Base-by-base conservation (phyloP, 345 rosid genomes). In the Eucalyptus viminalis region DNA sequence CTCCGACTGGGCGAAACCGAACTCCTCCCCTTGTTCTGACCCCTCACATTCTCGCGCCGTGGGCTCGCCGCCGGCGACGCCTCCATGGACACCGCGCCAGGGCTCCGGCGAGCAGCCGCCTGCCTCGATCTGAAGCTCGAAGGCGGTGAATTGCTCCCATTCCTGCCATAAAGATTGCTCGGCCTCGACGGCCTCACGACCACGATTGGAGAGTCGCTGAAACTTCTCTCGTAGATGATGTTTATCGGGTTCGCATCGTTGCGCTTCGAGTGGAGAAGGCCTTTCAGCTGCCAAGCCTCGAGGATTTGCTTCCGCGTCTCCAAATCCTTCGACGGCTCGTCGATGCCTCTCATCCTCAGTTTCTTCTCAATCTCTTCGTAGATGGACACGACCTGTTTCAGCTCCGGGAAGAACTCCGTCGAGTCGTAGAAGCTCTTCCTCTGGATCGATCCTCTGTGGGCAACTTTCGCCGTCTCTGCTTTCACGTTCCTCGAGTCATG, bases 281-380 rank as follows among this genome's bases (percentile, higher is more conserved):
- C 99, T 93, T 97, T 98, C 49, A 97, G 99, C 89, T 95, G 98
- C 86, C 93, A 91, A 89, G 99, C 99, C 90, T 96, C 97, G 27
- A 97, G 97, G 91, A 98, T 94, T 86, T 96, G 99, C 91, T 97
- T 95, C 15, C 95, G 94, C 45, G 96, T 95, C 87, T 98, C 99
- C 22, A 96, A 97, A 96, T 98, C 99, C 91, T 90, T 95, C 1
- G 97, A 90, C 12, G 97, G 96, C 92, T 94, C 96, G 29, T 96
- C 95, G 92, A 96, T 93, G 88, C 97, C 96, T 93, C 96, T 92
- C 93, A 92, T 92, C 89, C 90, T 93, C 12, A 95, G 91, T 93
- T 95, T 90, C 93, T 89, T 96, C 93, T 94, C 97, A 87, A 95
- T 92, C 94, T 95, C 98, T 17, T 94, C 94, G 53, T 91, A 93